A percentile compares a stretch with the other conserved stretches of the same genome.
These are phyloP conservation scores for Sporothrix sp. DNA, from an alignment of 2,329 filamentous ascomycete species.

Conservation along the genomic window DNA sequence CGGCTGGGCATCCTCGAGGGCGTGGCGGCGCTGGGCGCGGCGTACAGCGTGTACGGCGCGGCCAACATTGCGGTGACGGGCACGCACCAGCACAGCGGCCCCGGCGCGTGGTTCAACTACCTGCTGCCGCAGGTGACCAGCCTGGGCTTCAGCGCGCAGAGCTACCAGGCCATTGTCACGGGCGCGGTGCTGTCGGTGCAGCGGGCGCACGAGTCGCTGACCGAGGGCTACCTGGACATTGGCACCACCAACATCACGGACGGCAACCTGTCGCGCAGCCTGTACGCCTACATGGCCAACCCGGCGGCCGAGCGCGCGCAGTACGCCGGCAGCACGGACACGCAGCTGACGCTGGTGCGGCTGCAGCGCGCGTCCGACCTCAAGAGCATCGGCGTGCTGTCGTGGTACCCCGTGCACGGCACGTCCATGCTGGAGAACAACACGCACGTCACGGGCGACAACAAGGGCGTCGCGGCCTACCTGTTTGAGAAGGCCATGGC, in stretches of 20 bases:
- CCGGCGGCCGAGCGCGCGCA: slow-evolving; percentile 61
- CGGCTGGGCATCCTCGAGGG: slow-evolving; percentile 77
- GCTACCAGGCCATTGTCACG: slow-evolving; percentile 80
- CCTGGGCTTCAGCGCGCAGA: slow-evolving; percentile 75
- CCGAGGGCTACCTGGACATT: slow-evolving; percentile 56
- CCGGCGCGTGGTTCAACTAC: slow-evolving; percentile 91
- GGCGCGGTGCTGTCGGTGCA: slow-evolving; percentile 74
- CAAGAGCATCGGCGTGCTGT: slow-evolving; percentile 71
- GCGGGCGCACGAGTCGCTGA: slow-evolving; percentile 63
- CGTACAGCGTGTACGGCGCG: slow-evolving; percentile 65
- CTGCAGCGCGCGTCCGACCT: slow-evolving; percentile 65
- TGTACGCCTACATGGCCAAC: slow-evolving; percentile 81
- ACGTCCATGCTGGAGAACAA: slow-evolving; percentile 89
- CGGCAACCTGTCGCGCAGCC: slow-evolving; percentile 81
- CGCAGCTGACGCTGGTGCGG: slow-evolving; percentile 66
- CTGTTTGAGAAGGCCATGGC: slow-evolving; percentile 66
- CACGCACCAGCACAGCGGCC: slow-evolving; percentile 86
- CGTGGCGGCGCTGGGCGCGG: slow-evolving; percentile 56
- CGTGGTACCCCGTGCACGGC: slow-evolving; percentile 88
- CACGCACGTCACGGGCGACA: slow-evolving; percentile 79
- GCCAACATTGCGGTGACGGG: slow-evolving; percentile 83
- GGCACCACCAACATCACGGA: slow-evolving; percentile 60
- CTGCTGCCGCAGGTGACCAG: slow-evolving; percentile 84
- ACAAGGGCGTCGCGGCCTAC: slow-evolving; percentile 82
- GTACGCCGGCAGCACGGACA: slow-evolving; percentile 52